phyloP scores from a whole-genome alignment of 345 rosid species.

The Kandelia obovata region DNA sequence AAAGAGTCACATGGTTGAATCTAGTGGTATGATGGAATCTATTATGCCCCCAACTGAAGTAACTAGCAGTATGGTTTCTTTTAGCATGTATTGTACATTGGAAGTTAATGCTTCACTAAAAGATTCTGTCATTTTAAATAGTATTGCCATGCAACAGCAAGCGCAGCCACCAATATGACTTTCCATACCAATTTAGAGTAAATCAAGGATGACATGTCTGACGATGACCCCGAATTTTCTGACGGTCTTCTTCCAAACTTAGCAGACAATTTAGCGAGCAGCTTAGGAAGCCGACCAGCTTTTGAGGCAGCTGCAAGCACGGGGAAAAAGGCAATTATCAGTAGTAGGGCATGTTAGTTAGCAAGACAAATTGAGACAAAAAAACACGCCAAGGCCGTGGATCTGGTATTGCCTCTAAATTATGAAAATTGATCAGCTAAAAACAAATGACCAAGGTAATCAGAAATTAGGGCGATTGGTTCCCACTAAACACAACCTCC shows the following conservation, averaged over 20 bases:
- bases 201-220: slow-evolving; percentile 32
- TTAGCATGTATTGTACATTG: slow-evolving; percentile 24
- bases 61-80: slow-evolving; percentile 2
- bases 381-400: background rate
- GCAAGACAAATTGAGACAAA: background rate
- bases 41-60: background rate
- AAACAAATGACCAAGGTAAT: background rate
- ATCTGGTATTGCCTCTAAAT: background rate
- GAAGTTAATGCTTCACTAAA: slow-evolving; percentile 6
- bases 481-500: background rate
- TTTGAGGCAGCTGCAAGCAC: slow-evolving; percentile 47
- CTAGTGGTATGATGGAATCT: background rate
- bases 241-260: slow-evolving; percentile 56
- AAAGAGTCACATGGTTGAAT: background rate
- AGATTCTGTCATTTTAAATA: slow-evolving; percentile 29
- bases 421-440: background rate
- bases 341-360: background rate
- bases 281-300: slow-evolving; percentile 33
- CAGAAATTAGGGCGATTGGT: background rate
- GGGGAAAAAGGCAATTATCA: background rate
- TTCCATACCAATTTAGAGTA: slow-evolving; percentile 47
- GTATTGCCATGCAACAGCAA: slow-evolving; percentile 72
- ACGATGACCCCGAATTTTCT: slow-evolving; percentile 23
- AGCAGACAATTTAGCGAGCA: slow-evolving; percentile 47
- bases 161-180: slow-evolving; percentile 51